Evolutionary conservation across 2,329 filamentous ascomycete genomes (phyloP), one percentile per base, ranked within the genome.

Genomic region (Trichoderma sp.): DNA sequence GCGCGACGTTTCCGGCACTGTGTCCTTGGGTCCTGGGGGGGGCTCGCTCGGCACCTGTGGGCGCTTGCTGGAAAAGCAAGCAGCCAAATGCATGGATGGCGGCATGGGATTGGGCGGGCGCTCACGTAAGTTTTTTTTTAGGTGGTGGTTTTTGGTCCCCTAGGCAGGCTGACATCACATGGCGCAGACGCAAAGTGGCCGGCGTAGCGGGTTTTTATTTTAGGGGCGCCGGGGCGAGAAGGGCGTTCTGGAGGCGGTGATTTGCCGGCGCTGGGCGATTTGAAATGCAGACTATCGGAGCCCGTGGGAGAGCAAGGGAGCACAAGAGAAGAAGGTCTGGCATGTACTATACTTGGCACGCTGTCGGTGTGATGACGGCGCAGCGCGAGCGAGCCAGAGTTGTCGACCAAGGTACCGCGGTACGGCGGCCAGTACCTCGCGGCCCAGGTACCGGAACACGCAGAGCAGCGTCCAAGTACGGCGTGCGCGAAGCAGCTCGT

Each of bases 81-180:
- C 37, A 18, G 37, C 37, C 37, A 21, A 21, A 39, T 21, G 21
- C 49, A 37, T 43, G 30, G 16, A 49, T 21, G 43, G 43, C 43
- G 26, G 60, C 46, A 32, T 49, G 30, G 61, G 49, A 65, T 65
- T 68, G 66, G 66, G 59, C 58, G 51, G n/a, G 21, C 26, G 65
- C 65, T 68, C 65, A 68, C 65, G 65, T 68, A 60, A 68, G 55
- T 59, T 61, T 61, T 61, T 61, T 43, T 32, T 32, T 8, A 26
- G 28, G 3, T 30, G 32, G 32, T 34, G 32, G 8, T 34, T 34
- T 34, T 34, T 13, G 10, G n/a, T n/a, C 3, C 32, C 32, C 18
- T 49, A 5, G 14, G 24, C 32, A 16, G 26, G 65, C 65, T 67
- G 65, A 67, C 65, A 67, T 67, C 65, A 67, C 65, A 66, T 66